Evolutionary conservation across 208 protist genomes (phyloP).

Genomic region (Angomonas ambiguus): DNA sequence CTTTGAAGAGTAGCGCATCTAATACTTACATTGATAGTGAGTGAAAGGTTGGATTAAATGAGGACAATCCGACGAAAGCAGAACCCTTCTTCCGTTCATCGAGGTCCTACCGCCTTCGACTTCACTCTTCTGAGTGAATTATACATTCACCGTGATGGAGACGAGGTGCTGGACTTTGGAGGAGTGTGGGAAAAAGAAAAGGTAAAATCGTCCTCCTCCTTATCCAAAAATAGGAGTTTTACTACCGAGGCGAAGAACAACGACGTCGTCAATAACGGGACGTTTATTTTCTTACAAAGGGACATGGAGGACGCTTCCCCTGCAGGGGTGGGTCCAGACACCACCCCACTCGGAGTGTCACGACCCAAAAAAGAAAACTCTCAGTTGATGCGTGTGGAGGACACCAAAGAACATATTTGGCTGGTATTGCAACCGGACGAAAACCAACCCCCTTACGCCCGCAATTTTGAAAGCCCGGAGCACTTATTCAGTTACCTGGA

Average conservation of each 20-base stretch:
- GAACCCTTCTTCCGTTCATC: background rate
- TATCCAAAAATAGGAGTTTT: background rate
- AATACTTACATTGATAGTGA: too few species aligned
- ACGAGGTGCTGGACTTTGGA: slow-evolving; percentile 76
- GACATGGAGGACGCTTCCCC: slow-evolving; percentile 6
- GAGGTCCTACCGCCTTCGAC: slow-evolving; percentile 44
- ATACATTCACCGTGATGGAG: slow-evolving; percentile 67
- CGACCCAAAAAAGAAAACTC: slow-evolving; percentile 12
- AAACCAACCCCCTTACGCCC: slow-evolving; percentile 42
- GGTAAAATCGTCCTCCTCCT: background rate
- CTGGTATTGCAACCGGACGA: slow-evolving; percentile 47
- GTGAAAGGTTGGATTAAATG: slow-evolving; percentile 18
- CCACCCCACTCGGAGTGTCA: background rate
- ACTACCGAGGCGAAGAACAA: background rate
- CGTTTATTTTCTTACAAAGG: slow-evolving; percentile 14
- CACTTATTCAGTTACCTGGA: slow-evolving; percentile 47
- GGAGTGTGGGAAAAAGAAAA: slow-evolving; percentile 21
- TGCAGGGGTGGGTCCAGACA: background rate
- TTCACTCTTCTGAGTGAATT: slow-evolving; percentile 67
- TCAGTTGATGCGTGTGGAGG: slow-evolving; percentile 51
- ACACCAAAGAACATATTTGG: slow-evolving; percentile 68
- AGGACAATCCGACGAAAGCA: slow-evolving; percentile 25
- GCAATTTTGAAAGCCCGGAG: slow-evolving; percentile 36
- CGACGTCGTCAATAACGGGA: slow-evolving; percentile 4
- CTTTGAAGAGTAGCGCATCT: too few species aligned